Evolutionary conservation across 179 eudicot species (phyloP), one percentile per base, ranked within the genome.

Genomic region (Gypsophila paniculata): DNA sequence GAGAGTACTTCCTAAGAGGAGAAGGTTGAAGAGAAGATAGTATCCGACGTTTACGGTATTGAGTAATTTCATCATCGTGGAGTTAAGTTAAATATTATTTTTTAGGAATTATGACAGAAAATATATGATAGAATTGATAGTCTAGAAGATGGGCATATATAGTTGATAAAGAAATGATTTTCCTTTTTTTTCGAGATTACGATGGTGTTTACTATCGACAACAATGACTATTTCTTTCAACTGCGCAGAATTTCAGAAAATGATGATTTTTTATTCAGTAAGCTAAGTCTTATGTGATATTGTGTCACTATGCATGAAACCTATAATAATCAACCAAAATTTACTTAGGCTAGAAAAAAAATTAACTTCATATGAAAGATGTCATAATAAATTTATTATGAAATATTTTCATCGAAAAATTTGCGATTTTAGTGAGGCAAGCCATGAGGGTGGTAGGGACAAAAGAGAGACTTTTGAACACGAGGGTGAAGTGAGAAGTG

Each of bases 51-150:
- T 32, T 14, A 13, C 15, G 29, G 34, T 51, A 17, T 23, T 19
- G 22, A 15, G 34, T 29, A 29, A 19, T 15, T 46, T 42, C 59
- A 58, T 75, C 81, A 78, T 78, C 14, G 71, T 70, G 73, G 62
- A 3, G 1, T 17, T 6, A 42, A 42, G 21, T 57, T 52, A 14
- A 52, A 52, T 52, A 10, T 11, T 5, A 17, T 34, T 26, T 29
- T 29, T 29, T 0, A 11, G 55, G 18, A 59, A 34, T 14, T 0
- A 6, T 0, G 8, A 23, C 58, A 67, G 18, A 13, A 38, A 14
- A 4, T 4, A 10, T 6, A 7, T 25, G 6, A 23, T 36, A 32
- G 17, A 34, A 9, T 34, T 15, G 14, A 44, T 14, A 65, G 42
- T 59, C 13, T 48, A 5, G 22, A 25, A 2, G 46, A 26, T 74